Conservation (phyloP, 176 grass and related monocot genomes). For the Oryza officinalis region DNA sequence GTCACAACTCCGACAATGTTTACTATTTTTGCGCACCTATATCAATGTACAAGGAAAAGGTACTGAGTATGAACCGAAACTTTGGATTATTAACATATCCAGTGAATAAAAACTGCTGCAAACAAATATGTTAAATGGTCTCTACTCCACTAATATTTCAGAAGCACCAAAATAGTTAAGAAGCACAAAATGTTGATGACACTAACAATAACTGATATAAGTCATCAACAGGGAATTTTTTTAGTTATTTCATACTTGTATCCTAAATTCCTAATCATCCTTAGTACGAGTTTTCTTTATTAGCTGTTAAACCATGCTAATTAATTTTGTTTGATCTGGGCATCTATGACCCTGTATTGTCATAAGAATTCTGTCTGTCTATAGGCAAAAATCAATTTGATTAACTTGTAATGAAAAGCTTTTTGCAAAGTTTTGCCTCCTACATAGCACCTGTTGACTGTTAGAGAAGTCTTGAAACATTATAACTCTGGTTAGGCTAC, state of each 20-base stretch:
- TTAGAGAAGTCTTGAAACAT: background rate
- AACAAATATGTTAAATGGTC: background rate
- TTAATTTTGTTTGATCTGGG: background rate
- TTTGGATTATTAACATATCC: background rate
- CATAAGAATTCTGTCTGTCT: no score
- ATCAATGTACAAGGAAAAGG: conserved; percentile 5
- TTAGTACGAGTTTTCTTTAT: background rate
- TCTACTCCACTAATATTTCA: conserved; percentile 11
- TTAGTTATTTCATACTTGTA: background rate
- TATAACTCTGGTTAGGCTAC: background rate
- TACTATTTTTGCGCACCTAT: conserved; percentile 87
- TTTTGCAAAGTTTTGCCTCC: background rate
- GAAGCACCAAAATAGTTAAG: conserved; percentile 17
- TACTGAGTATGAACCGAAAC: background rate
- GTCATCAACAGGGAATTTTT: background rate
- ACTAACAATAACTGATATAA: background rate
- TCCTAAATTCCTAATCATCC: conserved; percentile 8
- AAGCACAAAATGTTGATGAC: background rate
- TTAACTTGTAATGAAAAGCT: background rate
- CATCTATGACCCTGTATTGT: background rate
- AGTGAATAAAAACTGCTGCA: conserved; percentile 6
- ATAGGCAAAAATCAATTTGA: background rate
- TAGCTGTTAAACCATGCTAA: background rate
- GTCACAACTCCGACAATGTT: conserved; percentile 96
- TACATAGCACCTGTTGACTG: background rate